These are phyloP conservation scores for Singerocomus inundabilis DNA, from an alignment of 1,284 basidiomycete species.

Conservation along the genomic window DNA sequence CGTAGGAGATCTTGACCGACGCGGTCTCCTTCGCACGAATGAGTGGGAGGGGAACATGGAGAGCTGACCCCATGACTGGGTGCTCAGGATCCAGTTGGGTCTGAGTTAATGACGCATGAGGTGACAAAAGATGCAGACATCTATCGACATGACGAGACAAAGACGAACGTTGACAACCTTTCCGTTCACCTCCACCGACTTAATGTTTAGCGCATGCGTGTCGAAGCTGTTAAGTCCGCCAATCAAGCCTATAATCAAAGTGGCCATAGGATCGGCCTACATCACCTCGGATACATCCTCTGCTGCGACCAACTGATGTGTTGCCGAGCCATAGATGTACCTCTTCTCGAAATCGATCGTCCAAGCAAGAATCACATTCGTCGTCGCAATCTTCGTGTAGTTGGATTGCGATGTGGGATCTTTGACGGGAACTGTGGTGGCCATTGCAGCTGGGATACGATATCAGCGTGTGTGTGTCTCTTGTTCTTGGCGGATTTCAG, in stretches of 20 bases:
- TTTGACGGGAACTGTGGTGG: slow-evolving; percentile 6
- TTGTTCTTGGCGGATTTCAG: not conserved
- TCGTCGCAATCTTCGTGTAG: slow-evolving; percentile 66
- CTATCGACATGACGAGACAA: not conserved
- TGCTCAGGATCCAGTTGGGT: slow-evolving; percentile 54
- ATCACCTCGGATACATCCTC: slow-evolving; percentile 68
- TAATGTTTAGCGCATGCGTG: slow-evolving; percentile 70
- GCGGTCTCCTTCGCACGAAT: slow-evolving; percentile 45
- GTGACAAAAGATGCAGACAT: not conserved
- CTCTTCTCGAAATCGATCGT: slow-evolving; percentile 72
- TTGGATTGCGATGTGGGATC: slow-evolving; percentile 77
- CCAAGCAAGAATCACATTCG: slow-evolving; percentile 82
- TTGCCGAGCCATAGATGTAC: slow-evolving; percentile 71
- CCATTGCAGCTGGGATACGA: slow-evolving; percentile 11
- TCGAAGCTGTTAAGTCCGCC: slow-evolving; percentile 61
- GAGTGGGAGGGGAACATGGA: slow-evolving; percentile 52
- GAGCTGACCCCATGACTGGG: slow-evolving; percentile 71
- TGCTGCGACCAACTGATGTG: slow-evolving; percentile 62
- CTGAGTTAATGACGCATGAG: slow-evolving; percentile 33
- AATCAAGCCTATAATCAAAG: not conserved
- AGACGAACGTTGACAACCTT: slow-evolving; percentile 17
- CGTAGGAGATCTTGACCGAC: slow-evolving; percentile 67
- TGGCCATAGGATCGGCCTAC: slow-evolving; percentile 34
- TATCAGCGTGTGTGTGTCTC: not conserved
- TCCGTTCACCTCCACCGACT: slow-evolving; percentile 57